Evolutionary conservation across 2,329 filamentous ascomycete genomes (phyloP).

Genomic region (Monilinia polystroma): DNA sequence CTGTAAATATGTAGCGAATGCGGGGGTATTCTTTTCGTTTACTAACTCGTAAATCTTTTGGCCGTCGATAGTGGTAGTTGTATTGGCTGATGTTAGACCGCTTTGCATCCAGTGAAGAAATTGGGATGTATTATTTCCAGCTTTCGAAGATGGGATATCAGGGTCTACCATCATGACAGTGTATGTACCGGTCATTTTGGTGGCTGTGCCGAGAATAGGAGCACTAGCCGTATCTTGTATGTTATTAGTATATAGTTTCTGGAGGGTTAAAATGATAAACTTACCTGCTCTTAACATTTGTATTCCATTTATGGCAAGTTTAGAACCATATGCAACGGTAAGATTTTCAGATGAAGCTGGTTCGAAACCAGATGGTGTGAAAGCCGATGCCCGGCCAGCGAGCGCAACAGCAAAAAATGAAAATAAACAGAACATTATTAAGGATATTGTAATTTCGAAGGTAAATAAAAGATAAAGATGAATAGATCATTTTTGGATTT

Average conservation of each 20-base stretch:
- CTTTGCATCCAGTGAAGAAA: slow-evolving; percentile 39
- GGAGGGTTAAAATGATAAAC: background rate
- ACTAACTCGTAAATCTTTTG: slow-evolving; percentile 31
- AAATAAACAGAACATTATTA: slow-evolving; percentile 31
- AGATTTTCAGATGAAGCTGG: slow-evolving; percentile 33
- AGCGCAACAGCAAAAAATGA: slow-evolving; percentile 31
- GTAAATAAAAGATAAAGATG: background rate
- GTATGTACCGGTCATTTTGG: slow-evolving; percentile 33
- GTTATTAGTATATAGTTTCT: slow-evolving; percentile 11
- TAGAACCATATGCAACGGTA: slow-evolving; percentile 33
- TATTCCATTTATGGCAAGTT: slow-evolving; percentile 33
- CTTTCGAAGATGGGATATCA: slow-evolving; percentile 32
- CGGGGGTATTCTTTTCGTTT: slow-evolving; percentile 29
- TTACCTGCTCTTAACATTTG: slow-evolving; percentile 33
- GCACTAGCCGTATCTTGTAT: slow-evolving; percentile 29
- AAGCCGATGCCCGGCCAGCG: slow-evolving; percentile 33
- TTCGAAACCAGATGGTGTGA: slow-evolving; percentile 35
- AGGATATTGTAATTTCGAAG: background rate
- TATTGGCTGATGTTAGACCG: slow-evolving; percentile 32
- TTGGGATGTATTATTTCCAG: slow-evolving; percentile 30
- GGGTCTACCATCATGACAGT: slow-evolving; percentile 38
- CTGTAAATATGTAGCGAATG: slow-evolving; percentile 32
- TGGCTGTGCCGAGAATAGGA: slow-evolving; percentile 31
- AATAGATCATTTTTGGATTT: background rate
- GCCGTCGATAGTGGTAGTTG: slow-evolving; percentile 31